These are phyloP conservation scores for Aphanomyces cochlioides DNA, from an alignment of 352 stramenopile genomes.

Conservation along the genomic window DNA sequence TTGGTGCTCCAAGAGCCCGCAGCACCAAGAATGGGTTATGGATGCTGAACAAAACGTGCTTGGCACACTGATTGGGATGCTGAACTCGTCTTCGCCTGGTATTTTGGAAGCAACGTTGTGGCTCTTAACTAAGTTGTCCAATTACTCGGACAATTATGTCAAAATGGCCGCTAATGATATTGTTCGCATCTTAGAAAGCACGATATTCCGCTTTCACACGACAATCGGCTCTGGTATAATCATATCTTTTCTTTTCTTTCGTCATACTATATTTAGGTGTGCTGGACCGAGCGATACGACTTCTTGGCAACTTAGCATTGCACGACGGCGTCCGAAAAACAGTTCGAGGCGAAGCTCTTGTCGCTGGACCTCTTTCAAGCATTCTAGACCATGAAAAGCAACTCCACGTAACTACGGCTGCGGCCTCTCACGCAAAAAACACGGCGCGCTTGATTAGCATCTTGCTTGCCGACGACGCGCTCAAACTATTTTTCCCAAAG, in stretches of 20 bases:
- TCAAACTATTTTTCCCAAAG: constrained; percentile 80
- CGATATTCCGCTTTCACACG: constrained; percentile 28
- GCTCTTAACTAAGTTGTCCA: constrained; percentile 57
- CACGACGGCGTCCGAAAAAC: constrained; percentile 54
- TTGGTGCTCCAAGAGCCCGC: constrained; percentile 54
- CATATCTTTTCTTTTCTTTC: background rate
- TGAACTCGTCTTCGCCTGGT: constrained; percentile 54
- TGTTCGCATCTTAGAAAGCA: constrained; percentile 24
- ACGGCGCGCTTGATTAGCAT: constrained; percentile 50
- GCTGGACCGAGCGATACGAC: constrained; percentile 53
- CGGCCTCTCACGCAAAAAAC: constrained; percentile 51
- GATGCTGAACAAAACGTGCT: constrained; percentile 43
- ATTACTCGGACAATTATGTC: constrained; percentile 57
- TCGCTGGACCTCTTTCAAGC: constrained; percentile 59
- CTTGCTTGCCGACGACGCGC: constrained; percentile 64
- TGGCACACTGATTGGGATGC: constrained; percentile 49
- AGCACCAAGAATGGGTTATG: constrained; percentile 46
- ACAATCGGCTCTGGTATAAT: constrained; percentile 15
- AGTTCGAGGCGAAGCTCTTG: constrained; percentile 65
- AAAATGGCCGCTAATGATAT: constrained; percentile 60
- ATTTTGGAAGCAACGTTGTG: constrained; percentile 64
- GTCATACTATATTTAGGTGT: constrained; percentile 41
- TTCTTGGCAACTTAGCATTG: constrained; percentile 57
- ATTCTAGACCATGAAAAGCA: constrained; percentile 56
- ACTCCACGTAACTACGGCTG: background rate